Evolutionary conservation across 2,329 filamentous ascomycete genomes (phyloP).

Genomic region (Gnomoniopsis smithogilvyi): DNA sequence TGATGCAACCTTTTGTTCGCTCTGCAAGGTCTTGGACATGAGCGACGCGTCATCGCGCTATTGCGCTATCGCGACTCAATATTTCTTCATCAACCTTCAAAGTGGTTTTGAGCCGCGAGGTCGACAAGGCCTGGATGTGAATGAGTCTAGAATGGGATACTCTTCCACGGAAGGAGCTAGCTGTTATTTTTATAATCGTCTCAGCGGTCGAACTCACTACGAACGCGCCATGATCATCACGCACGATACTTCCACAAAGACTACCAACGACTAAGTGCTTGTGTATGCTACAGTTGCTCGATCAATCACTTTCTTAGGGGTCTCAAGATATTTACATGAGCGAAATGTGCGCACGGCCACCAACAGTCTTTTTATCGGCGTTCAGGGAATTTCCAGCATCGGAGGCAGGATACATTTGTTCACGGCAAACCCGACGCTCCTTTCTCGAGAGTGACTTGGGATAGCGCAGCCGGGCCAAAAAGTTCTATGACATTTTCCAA

Average conservation of each 20-base stretch:
- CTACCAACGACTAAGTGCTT: too few relatives aligned
- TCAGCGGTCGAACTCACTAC: background rate
- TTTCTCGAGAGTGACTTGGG: background rate
- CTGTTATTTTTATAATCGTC: background rate
- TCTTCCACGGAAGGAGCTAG: too few relatives aligned
- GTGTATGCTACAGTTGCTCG: background rate
- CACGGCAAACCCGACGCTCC: background rate
- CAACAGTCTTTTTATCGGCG: slow-evolving; percentile 1
- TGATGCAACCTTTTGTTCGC: background rate
- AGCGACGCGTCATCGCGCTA: too few relatives aligned
- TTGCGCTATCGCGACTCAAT: too few relatives aligned
- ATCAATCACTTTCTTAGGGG: background rate
- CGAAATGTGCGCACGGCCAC: background rate
- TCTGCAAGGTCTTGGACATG: too few relatives aligned
- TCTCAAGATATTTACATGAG: background rate
- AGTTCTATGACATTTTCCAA: too few relatives aligned
- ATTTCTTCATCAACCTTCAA: too few relatives aligned
- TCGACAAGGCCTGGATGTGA: background rate
- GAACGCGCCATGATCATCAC: background rate
- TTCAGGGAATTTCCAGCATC: slow-evolving; percentile 8
- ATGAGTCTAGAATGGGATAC: background rate
- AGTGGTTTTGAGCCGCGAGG: too few relatives aligned
- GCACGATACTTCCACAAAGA: too few relatives aligned
- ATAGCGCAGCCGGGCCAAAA: background rate
- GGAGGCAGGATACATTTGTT: background rate